phyloP scores from a whole-genome alignment of 768 basidiomycete genomes.

The Leccinum disarticulatum region DNA sequence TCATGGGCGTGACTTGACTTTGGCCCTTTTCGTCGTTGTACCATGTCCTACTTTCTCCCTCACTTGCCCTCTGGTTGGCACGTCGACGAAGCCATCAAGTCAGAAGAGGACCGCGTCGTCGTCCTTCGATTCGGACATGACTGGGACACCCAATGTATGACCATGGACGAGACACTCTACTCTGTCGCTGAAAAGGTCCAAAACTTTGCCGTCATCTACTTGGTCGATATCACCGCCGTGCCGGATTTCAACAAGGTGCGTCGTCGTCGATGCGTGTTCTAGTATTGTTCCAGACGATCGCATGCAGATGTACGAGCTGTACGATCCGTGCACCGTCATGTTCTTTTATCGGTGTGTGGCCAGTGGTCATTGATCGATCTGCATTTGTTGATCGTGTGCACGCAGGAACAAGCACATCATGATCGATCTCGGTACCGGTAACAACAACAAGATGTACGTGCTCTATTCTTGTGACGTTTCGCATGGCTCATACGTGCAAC shows the following conservation, averaged over 20 bases:
- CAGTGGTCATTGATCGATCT: background rate
- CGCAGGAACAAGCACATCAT: constrained; percentile 96
- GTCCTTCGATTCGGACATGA: constrained; percentile 95
- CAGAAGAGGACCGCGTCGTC: constrained; percentile 94
- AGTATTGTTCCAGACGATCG: background rate
- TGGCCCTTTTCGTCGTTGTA: background rate
- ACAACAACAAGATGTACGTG: constrained; percentile 97
- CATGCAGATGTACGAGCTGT: constrained; percentile 94
- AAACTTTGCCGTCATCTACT: constrained; percentile 97
- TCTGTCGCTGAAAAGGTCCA: constrained; percentile 93
- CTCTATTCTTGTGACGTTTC: background rate
- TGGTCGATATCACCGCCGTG: constrained; percentile 93
- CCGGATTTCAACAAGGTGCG: constrained; percentile 97
- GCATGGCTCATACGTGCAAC: background rate
- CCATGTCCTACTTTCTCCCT: constrained; percentile 88
- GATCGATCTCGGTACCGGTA: constrained; percentile 99
- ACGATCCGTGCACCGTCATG: constrained; percentile 97
- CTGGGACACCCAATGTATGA: constrained; percentile 94
- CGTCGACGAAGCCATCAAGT: constrained; percentile 98
- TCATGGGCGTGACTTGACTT: background rate
- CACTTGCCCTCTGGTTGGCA: constrained; percentile 95
- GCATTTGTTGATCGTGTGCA: background rate
- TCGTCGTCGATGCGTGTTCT: background rate
- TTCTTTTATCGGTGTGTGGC: constrained; percentile 89
- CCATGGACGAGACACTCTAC: constrained; percentile 97